These are phyloP conservation scores for Backusella macrospora DNA, from an alignment of 192 early-diverging fungal species.

Conservation along the genomic window DNA sequence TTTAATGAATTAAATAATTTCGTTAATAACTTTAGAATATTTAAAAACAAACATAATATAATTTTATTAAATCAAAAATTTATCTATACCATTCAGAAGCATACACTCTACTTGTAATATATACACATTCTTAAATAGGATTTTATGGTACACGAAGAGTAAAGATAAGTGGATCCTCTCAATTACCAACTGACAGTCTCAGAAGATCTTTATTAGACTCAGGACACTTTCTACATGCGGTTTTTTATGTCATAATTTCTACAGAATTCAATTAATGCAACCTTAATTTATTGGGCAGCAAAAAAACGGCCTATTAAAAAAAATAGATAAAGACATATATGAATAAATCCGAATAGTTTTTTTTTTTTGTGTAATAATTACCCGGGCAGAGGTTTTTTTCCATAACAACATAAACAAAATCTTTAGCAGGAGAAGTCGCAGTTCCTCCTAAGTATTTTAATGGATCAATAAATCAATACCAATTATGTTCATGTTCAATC, in stretches of 20 bases:
- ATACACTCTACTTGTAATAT: not conserved
- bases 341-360: not conserved
- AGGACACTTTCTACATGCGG: not conserved
- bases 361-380: not conserved
- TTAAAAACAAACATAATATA: not conserved
- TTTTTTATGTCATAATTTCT: slow-evolving; percentile 25
- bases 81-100: not conserved
- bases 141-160: not conserved
- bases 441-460: not conserved
- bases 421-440: slow-evolving; percentile 11
- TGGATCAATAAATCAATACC: slow-evolving; percentile 11
- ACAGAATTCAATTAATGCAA: slow-evolving; percentile 20
- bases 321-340: not conserved
- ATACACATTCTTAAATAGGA: not conserved
- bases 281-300: slow-evolving; percentile 35
- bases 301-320: slow-evolving; percentile 24
- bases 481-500: slow-evolving; percentile 1
- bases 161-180: slow-evolving; percentile 11
- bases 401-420: slow-evolving; percentile 21
- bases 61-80: not conserved
- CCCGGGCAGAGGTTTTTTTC: slow-evolving; percentile 27
- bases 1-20: not conserved
- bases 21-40: not conserved
- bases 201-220: slow-evolving; percentile 15
- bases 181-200: slow-evolving; percentile 1